Evolutionary conservation across 352 stramenopile genomes (phyloP).

Genomic region (Peronospora tabacina): DNA sequence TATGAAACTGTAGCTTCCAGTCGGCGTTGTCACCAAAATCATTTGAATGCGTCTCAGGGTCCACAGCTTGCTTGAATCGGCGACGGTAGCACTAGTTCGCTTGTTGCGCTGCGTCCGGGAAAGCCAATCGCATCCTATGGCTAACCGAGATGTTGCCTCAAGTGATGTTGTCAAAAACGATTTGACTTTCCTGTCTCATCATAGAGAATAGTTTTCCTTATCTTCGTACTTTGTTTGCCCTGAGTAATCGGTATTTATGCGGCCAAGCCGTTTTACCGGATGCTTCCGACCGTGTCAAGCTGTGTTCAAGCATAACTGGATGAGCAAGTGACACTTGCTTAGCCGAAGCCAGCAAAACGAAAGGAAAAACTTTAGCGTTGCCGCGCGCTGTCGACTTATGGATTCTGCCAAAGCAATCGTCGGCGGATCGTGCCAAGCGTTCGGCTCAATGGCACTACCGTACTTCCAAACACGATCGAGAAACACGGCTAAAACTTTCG

Average conservation of each 20-base stretch:
- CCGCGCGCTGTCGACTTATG: slow-evolving; percentile 88
- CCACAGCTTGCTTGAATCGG: no score
- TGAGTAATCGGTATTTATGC: slow-evolving; percentile 8
- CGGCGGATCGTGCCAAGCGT: slow-evolving; percentile 69
- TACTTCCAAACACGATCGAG: slow-evolving; percentile 70
- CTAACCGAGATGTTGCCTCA: neutral
- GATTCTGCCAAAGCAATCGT: slow-evolving; percentile 77
- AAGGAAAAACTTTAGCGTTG: slow-evolving; percentile 87
- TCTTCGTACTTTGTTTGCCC: slow-evolving; percentile 8
- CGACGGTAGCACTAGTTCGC: neutral
- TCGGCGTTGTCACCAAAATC: no score
- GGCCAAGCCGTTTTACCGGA: neutral
- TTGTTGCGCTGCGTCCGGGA: no score
- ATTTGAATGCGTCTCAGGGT: no score
- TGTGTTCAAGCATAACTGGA: neutral
- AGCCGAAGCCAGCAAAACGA: slow-evolving; percentile 38
- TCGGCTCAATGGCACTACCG: slow-evolving; percentile 56
- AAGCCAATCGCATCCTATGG: neutral
- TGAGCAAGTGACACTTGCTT: neutral
- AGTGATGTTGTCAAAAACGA: slow-evolving; percentile 15
- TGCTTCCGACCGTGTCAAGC: no score
- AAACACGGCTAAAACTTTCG: slow-evolving; percentile 85
- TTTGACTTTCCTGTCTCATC: slow-evolving; percentile 50
- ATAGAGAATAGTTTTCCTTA: slow-evolving; percentile 40
- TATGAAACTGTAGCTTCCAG: no score